A percentile compares a stretch with the other conserved stretches of the same genome.
phyloP scores from a whole-genome alignment of 257 asterid species.

The Solanum microdontum region DNA sequence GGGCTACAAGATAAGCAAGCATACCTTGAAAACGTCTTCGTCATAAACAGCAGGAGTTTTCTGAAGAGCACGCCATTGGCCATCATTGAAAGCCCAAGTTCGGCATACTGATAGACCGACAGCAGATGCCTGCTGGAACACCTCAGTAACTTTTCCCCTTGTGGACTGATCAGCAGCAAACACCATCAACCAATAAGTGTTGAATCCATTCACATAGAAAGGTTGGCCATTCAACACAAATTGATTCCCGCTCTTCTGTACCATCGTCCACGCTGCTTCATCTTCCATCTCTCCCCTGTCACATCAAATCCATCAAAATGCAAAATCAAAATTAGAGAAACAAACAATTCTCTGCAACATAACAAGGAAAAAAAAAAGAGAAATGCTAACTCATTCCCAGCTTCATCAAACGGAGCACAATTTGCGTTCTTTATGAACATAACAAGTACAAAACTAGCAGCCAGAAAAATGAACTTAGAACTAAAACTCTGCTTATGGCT shows the following conservation, averaged over 20 bases:
- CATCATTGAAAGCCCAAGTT: slow-evolving; percentile 97
- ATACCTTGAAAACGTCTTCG: slow-evolving; percentile 67
- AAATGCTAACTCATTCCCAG: not conserved
- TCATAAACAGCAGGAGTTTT: slow-evolving; percentile 65
- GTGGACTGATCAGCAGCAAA: slow-evolving; percentile 75
- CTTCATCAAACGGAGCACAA: not conserved
- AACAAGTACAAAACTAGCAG: not conserved
- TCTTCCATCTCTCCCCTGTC: slow-evolving; percentile 14
- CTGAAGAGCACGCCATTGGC: slow-evolving; percentile 94
- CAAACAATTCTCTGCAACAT: not conserved
- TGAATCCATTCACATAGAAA: slow-evolving; percentile 90
- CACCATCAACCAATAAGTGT: slow-evolving; percentile 93
- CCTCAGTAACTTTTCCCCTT: slow-evolving; percentile 58
- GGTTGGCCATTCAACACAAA: slow-evolving; percentile 57
- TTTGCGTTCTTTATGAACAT: not conserved
- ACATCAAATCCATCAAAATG: not conserved
- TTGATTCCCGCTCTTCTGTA: slow-evolving; percentile 58
- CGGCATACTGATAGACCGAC: slow-evolving; percentile 78
- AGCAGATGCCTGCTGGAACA: slow-evolving; percentile 69
- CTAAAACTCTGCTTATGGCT: not conserved
- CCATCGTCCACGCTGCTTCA: slow-evolving; percentile 45
- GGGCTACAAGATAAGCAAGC: not conserved
- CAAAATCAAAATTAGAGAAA: not conserved
- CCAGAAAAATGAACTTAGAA: not conserved
- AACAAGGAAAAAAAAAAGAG: not conserved